Percentiles rank a stretch among this genome's conserved stretches.
phyloP scores from a whole-genome alignment of 164 flowering plant species.

The Liriodendron chinense region DNA sequence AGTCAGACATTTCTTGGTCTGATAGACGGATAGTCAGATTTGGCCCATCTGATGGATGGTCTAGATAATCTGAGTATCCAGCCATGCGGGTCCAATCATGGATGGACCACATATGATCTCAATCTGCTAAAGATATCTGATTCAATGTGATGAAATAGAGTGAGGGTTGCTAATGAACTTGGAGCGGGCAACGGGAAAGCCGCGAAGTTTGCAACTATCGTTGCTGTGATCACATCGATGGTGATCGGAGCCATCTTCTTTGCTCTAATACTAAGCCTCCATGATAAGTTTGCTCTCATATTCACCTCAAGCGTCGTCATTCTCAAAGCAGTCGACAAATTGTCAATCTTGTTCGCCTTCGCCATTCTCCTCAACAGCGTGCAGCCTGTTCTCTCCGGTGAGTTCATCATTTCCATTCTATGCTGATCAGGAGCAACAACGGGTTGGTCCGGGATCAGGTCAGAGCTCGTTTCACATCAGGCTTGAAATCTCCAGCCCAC shows the following conservation, averaged over 20 bases:
- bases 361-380: conserved; percentile 60
- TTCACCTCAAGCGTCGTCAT: conserved; percentile 43
- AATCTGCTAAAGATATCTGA: background rate
- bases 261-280: conserved; percentile 28
- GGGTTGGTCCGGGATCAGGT: too few relatives aligned
- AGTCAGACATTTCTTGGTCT: too few relatives aligned
- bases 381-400: conserved; percentile 67
- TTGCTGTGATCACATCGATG: conserved; percentile 37
- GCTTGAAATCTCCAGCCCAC: too few relatives aligned
- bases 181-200: conserved; percentile 64
- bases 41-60: too few relatives aligned
- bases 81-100: background rate
- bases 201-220: conserved; percentile 53
- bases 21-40: too few relatives aligned
- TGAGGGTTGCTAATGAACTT: conserved; percentile 66
- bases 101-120: background rate
- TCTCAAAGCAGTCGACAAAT: conserved; percentile 28
- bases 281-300: conserved; percentile 35
- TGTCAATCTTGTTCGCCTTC: conserved; percentile 43
- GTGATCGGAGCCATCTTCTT: conserved; percentile 45
- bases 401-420: background rate
- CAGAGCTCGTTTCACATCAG: too few relatives aligned
- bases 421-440: background rate
- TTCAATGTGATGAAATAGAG: conserved; percentile 31
- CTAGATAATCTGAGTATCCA: too few relatives aligned